Base-by-base conservation (phyloP, 257 asterid genomes). In the Primulina eburnea region DNA sequence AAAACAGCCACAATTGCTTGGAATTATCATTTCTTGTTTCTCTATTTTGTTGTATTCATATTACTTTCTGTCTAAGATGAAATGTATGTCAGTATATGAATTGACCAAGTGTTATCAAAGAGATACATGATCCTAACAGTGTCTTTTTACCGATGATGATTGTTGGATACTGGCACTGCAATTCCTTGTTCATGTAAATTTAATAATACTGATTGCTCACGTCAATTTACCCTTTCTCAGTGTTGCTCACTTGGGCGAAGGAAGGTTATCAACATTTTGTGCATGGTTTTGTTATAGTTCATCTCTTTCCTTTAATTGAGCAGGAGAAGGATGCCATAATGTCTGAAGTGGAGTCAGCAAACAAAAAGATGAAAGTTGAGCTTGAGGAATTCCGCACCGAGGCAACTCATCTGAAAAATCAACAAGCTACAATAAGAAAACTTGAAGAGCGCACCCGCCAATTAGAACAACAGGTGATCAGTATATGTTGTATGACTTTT, bases 401-500 rank as follows among this genome's bases (percentile, higher is more conserved):
- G 81, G 91, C 99, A 65, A 83, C 97, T 69, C 97, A 94, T 82
- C 79, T 94, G 84, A 94, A 91, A 85, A 94, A 94, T 81, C 99
- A 94, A 77, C 99, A 94, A 78, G 90, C 97, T 12, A 94, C 97
- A 38, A 91, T 94, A 76, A 86, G 96, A 86, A 88, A 96, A 78
- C 96, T 94, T 69, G 97, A 94, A 85, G 99, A 94, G 77, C 95
- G 99, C 73, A 82, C 90, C 70, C 97, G 97, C 77, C 99, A 91
- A 78, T 86, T 94, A 75, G 99, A 94, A 80, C 99, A 89, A 67
- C 99, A 94, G 97, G 99, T 88, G 24, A 74, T 77, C 73, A 55
- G 72, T 75, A 26, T 59, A 34, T 20, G 37, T 5, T 40, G 11
- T 56, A 53, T 24, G 5, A 64, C 40, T 40, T 78, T 69, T 70